Base-by-base conservation (phyloP, 2,329 filamentous ascomycete genomes). In the Botrytis galanthina region DNA sequence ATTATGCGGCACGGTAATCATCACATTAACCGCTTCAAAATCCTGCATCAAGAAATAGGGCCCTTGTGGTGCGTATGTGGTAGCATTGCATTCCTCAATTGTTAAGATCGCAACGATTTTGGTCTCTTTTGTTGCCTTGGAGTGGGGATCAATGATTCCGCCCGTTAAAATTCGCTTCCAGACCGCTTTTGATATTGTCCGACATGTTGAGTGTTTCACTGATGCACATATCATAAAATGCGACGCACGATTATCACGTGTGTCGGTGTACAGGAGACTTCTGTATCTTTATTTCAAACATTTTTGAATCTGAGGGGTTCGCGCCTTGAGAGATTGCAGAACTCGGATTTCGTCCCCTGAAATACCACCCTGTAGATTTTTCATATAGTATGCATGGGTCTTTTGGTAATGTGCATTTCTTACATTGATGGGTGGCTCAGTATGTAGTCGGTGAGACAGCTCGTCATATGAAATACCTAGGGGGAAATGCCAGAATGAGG, bases 81-180 rank as follows among this genome's bases (percentile, higher is more conserved):
- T 68, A 54, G 48, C 64, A 66, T 48, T 66, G 62, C 62, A 32
- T 68, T 68, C 46, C 57, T 29, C 26, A 42, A 68, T 51, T 39
- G 18, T 14, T 42, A 9, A 42, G 10, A 54, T 42, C 29, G 35
- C 12, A 42, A 39, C 35, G 35, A 26, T 42, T 26, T 51, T 10
- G 44, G 32, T 18, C 35, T 26, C 46, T 39, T 54, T 67, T 67
- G 18, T 26, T 68, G 16, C 26, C 48, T 39, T 16, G 35, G 46
- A n/a, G n/a, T 10, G 64, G 10, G n/a, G 26, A 39, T 54, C 32
- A 29, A 29, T 39, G 26, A 39, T 39, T 12, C 26, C 35, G 16
- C 35, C 46, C 35, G 35, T 57, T 29, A 20, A 29, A 8, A 57
- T 32, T 42, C 22, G 20, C 22, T 57, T 68, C 46, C 32, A n/a